Base-by-base conservation (phyloP, 306 rosid genomes). In the Lupinus albus region DNA sequence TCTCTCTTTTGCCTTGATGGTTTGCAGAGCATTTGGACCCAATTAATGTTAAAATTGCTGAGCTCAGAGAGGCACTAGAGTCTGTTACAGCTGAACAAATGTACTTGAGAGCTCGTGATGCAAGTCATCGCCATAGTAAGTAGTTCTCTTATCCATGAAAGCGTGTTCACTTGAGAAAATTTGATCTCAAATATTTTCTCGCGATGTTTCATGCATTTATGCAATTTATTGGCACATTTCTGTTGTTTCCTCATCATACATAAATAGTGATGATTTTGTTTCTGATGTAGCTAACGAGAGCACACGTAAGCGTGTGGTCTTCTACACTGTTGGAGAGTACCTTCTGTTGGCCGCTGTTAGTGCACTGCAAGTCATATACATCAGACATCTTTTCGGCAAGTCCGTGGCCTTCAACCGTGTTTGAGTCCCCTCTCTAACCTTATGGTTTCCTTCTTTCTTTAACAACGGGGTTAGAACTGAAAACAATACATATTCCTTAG, bases 11-110 rank as follows among this genome's bases (percentile, higher is more conserved):
- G 53, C 46, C 21, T 54, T 55, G 61, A 51, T 63, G 18, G 47
- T 57, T 73, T 79, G 88, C 97, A 94, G 99, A 94, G 79, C 99
- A 93, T 76, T 80, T 93, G 84, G 92, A 94, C 90, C 99, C 97
- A 45, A 77, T 94, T n/a, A 94, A 94, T 84, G 97, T 94, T 33
- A 90, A 94, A 80, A 94, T 94, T 83, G 97, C 99, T 18, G 99
- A 94, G 88, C 88, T 94, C 46, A 88, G 92, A 80, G 97, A 94
- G 73, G 97, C 99, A 61, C 71, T 90, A 78, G 99, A 90, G 54
- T 88, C 99, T 6, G 97, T 94, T 76, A 88, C 95, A 30, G 82
- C 96, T 3, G 97, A 90, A 79, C 99, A 94, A 78, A 94, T 86
- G 77, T 94, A 86, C 81, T 82, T 94, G 83, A 88, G 66, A 82